These are phyloP conservation scores for Sporopachydermia lactativora DNA, from an alignment of 805 yeast genomes.

Conservation along the genomic window DNA sequence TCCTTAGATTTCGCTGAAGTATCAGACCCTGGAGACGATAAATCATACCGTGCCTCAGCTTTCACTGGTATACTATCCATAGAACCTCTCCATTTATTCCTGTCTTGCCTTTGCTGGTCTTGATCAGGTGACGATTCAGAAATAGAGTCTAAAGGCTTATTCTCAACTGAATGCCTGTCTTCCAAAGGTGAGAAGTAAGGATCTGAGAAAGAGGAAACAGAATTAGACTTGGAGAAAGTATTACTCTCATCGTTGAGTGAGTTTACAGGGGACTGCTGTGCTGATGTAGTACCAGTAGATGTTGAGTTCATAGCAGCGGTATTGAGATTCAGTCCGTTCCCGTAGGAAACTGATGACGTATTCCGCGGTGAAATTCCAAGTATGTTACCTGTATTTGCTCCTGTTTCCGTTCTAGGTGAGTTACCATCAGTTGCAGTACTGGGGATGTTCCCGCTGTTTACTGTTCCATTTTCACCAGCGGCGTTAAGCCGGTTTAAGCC, in stretches of 20 bases:
- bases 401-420: too few species aligned
- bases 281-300: background rate
- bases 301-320: background rate
- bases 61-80: too few species aligned
- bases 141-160: too few species aligned
- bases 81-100: too few species aligned
- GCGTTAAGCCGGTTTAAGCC: background rate
- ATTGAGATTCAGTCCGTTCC: slow-evolving; percentile 1
- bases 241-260: background rate
- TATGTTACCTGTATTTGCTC: too few species aligned
- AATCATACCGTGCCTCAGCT: background rate
- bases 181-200: background rate
- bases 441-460: background rate
- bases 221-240: background rate
- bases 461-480: background rate
- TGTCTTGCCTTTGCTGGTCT: too few species aligned
- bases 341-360: background rate
- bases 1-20: background rate
- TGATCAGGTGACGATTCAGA: too few species aligned
- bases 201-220: background rate
- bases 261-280: background rate
- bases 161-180: too few species aligned
- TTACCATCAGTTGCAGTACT: too few species aligned
- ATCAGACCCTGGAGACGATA: background rate
- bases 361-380: background rate